Percentiles rank a stretch among this genome's conserved stretches.
Conservation (phyloP, 148 eudicot species). For the Chenopodium berlandieri region DNA sequence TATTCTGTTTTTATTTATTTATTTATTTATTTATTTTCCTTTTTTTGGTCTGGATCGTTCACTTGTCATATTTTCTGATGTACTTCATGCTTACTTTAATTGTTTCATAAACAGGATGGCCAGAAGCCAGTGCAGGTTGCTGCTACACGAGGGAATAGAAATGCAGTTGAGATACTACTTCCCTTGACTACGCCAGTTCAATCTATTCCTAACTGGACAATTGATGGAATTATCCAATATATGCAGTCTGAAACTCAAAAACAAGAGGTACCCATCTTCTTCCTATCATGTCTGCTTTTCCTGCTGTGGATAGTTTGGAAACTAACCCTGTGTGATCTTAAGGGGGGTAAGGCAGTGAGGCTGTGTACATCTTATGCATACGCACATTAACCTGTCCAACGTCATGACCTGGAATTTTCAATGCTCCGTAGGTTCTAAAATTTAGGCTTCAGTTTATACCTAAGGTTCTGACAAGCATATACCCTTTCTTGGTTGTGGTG, state of each 20-base stretch:
- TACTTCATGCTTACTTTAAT: background rate
- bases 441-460: background rate
- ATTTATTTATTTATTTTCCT: background rate
- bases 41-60: background rate
- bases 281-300: background rate
- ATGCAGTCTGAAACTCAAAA: constrained; percentile 62
- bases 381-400: background rate
- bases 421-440: background rate
- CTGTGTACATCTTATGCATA: background rate
- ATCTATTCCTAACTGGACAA: constrained; percentile 63
- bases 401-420: background rate
- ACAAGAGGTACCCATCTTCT: constrained; percentile 45
- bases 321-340: no score
- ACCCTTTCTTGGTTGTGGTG: background rate
- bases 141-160: constrained; percentile 64
- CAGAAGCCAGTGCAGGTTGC: constrained; percentile 76
- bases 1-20: background rate
- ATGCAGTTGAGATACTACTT: constrained; percentile 66
- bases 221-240: constrained; percentile 67
- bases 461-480: background rate
- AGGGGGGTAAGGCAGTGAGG: background rate
- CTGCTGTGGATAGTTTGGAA: no score
- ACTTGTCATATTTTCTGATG: background rate
- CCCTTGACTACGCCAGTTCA: constrained; percentile 54
- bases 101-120: constrained; percentile 54